Conservation (phyloP, 176 grass and related monocot genomes). For the Poa pratensis region DNA sequence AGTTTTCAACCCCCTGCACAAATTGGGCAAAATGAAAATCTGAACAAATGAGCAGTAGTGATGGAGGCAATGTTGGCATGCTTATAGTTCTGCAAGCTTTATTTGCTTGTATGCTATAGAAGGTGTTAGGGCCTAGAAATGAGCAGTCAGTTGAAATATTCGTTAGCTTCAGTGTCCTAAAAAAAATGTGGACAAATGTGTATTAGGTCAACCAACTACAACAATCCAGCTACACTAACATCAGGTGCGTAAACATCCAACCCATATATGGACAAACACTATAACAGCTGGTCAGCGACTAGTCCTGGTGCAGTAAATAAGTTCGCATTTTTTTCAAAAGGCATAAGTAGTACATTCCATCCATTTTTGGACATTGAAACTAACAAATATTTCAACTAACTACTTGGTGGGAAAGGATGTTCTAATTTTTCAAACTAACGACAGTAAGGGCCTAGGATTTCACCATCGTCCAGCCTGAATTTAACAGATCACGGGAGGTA, state of each 20-base stretch:
- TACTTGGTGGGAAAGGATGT: not conserved
- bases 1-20: conserved; percentile 87
- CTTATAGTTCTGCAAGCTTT: not conserved
- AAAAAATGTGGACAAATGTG: not conserved
- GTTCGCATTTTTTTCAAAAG: not conserved
- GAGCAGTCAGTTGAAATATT: too few species aligned
- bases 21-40: not conserved
- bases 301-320: conserved; percentile 1
- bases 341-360: not conserved
- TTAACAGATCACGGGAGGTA: not conserved
- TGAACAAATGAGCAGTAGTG: not conserved
- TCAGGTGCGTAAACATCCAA: not conserved
- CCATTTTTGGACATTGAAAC: not conserved
- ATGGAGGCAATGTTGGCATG: not conserved
- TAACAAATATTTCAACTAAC: not conserved
- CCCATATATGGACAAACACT: not conserved
- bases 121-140: not conserved
- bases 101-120: not conserved
- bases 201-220: not conserved
- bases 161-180: not conserved
- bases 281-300: not conserved
- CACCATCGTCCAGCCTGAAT: not conserved
- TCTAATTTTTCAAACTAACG: not conserved
- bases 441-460: not conserved
- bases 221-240: not conserved